phyloP scores from a whole-genome alignment of 805 yeast species.

The Candida golubevii region DNA sequence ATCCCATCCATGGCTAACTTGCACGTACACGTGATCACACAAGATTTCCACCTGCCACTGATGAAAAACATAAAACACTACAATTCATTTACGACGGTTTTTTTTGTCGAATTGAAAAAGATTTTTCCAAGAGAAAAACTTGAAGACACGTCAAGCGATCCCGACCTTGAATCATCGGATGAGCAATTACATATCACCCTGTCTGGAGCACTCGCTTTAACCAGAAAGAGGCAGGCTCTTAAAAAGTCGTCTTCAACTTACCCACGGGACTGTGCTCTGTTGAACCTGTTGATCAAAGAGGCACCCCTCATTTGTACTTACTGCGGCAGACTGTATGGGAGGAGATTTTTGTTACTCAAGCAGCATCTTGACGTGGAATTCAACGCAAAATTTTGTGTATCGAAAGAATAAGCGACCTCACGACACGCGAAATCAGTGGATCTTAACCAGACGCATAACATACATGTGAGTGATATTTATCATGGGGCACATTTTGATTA shows the following conservation, averaged over 20 bases:
- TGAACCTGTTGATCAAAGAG: neutral
- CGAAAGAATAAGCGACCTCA: neutral
- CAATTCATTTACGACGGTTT: constrained; percentile 62
- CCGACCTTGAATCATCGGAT: neutral
- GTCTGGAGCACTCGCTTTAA: neutral
- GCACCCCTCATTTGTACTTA: constrained; percentile 25
- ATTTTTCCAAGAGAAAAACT: neutral
- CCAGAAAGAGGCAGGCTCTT: neutral
- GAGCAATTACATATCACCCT: neutral
- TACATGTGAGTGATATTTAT: too few relatives aligned
- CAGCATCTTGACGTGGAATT: constrained; percentile 27
- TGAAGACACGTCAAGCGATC: neutral
- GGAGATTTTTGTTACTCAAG: constrained; percentile 24
- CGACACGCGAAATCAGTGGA: too few relatives aligned
- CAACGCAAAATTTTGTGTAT: constrained; percentile 1
- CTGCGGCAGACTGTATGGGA: constrained; percentile 25
- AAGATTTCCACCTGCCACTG: constrained; percentile 51
- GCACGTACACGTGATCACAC: constrained; percentile 70
- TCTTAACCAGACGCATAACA: too few relatives aligned
- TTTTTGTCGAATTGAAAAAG: constrained; percentile 53
- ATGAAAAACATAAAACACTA: constrained; percentile 64
- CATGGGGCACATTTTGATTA: too few relatives aligned
- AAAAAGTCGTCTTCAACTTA: neutral
- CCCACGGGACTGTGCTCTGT: neutral
- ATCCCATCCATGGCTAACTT: constrained; percentile 66